These are phyloP conservation scores for Kwoniella botswanensis DNA, from an alignment of 768 basidiomycete genomes.

Conservation along the genomic window DNA sequence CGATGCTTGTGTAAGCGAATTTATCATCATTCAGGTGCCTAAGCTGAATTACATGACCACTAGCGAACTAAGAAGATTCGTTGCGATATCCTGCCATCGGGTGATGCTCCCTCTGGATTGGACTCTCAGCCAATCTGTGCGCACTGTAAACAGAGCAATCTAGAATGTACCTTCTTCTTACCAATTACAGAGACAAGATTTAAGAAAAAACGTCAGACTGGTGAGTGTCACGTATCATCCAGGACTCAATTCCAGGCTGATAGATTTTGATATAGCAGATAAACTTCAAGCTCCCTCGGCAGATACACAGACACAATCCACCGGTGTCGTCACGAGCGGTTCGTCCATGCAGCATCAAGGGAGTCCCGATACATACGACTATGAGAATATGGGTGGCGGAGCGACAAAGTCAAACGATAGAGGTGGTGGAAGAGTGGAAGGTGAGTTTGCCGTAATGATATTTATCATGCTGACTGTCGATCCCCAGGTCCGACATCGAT, in stretches of 20 bases:
- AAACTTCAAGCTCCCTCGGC: not conserved
- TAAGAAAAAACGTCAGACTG: slow-evolving; percentile 86
- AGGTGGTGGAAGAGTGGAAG: slow-evolving; percentile 36
- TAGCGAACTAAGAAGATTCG: slow-evolving; percentile 57
- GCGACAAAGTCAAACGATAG: not conserved
- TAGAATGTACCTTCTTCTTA: slow-evolving; percentile 96
- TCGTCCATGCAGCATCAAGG: not conserved
- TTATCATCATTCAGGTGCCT: too few species aligned
- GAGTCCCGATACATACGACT: not conserved
- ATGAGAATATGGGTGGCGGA: slow-evolving; percentile 7
- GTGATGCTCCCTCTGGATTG: slow-evolving; percentile 65
- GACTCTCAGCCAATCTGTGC: slow-evolving; percentile 73
- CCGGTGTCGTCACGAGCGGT: not conserved
- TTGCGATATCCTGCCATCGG: slow-evolving; percentile 75
- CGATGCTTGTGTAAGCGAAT: slow-evolving; percentile 54
- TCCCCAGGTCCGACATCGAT: slow-evolving; percentile 82
- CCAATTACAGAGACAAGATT: slow-evolving; percentile 98
- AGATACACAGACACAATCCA: not conserved
- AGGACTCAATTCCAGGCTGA: slow-evolving; percentile 6
- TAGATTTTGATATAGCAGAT: not conserved
- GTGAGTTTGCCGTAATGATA: slow-evolving; percentile 37
- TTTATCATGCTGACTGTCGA: too few species aligned
- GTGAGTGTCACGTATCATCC: slow-evolving; percentile 64
- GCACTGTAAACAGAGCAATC: slow-evolving; percentile 91
- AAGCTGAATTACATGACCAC: too few species aligned